Evolutionary conservation across 148 eudicot genomes (phyloP).

Genomic region (Polygonum aviculare): DNA sequence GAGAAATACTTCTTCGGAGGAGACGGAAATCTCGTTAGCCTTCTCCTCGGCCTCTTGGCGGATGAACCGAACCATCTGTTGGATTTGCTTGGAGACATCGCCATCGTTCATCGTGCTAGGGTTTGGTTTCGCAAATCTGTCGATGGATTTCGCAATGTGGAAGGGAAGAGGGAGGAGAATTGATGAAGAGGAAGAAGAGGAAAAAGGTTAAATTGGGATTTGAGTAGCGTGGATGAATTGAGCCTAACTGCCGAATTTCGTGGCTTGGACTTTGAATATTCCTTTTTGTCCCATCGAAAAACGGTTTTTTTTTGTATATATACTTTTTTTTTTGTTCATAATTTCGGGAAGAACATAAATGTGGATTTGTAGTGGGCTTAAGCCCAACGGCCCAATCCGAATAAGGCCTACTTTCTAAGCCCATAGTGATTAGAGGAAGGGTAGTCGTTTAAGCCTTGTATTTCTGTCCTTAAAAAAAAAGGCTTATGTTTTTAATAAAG

Average conservation of each 20-base stretch:
- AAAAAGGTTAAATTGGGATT: neutral
- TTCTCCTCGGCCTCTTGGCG: constrained; percentile 80
- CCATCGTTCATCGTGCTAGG: constrained; percentile 51
- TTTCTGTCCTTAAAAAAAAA: too few species aligned
- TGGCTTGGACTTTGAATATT: constrained; percentile 7
- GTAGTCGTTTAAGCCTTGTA: too few species aligned
- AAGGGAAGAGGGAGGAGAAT: neutral
- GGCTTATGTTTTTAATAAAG: too few species aligned
- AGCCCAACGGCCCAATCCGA: neutral
- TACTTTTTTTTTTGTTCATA: neutral
- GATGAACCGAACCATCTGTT: constrained; percentile 80
- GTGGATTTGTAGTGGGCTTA: neutral
- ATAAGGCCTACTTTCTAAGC: too few species aligned
- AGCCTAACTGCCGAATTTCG: constrained; percentile 5
- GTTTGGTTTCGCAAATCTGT: neutral
- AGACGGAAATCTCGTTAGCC: constrained; percentile 76
- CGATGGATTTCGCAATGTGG: neutral
- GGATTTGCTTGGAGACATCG: constrained; percentile 77
- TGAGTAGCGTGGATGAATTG: neutral
- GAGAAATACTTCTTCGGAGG: constrained; percentile 60
- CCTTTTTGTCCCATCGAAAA: neutral
- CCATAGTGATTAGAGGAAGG: too few species aligned
- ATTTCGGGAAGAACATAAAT: neutral
- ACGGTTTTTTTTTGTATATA: neutral
- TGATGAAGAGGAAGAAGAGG: neutral